These are phyloP conservation scores for Orbilia javanica DNA, from an alignment of 2,329 filamentous ascomycete genomes.

Conservation along the genomic window DNA sequence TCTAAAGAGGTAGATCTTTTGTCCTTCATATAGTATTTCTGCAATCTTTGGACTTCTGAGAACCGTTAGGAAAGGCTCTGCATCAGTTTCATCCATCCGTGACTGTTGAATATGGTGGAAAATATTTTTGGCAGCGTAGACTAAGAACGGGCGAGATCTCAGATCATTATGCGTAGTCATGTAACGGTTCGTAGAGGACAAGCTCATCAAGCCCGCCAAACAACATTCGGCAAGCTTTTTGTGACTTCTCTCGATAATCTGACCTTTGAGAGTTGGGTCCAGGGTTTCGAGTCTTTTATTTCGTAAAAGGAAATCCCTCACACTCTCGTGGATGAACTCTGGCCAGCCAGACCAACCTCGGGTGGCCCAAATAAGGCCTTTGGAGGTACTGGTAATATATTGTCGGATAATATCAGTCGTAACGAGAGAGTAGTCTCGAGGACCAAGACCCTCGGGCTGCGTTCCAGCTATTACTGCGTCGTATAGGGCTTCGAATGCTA, in stretches of 20 bases:
- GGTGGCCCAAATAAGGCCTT: slow-evolving; percentile 48
- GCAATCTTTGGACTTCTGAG: neutral
- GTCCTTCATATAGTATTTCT: no score
- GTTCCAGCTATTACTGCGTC: slow-evolving; percentile 32
- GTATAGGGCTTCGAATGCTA: slow-evolving; percentile 43
- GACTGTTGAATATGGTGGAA: slow-evolving; percentile 36
- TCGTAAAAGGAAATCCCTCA: slow-evolving; percentile 57
- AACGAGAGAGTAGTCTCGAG: neutral
- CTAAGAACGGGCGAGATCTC: no score
- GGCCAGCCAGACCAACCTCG: neutral
- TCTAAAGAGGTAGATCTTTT: no score
- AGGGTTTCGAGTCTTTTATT: slow-evolving; percentile 53
- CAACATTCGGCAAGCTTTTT: slow-evolving; percentile 48
- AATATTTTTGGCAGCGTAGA: slow-evolving; percentile 29
- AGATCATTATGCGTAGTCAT: no score
- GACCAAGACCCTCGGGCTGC: neutral
- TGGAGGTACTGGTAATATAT: slow-evolving; percentile 47
- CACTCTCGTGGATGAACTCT: slow-evolving; percentile 59
- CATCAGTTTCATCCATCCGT: no score
- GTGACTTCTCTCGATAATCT: slow-evolving; percentile 43
- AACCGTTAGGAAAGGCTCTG: neutral
- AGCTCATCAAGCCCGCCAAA: neutral
- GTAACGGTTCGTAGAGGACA: no score
- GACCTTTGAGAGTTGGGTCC: slow-evolving; percentile 27
- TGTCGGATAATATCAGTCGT: slow-evolving; percentile 20